Evolutionary conservation across 257 asterid species (phyloP).

Genomic region (Pogostemon cablin): DNA sequence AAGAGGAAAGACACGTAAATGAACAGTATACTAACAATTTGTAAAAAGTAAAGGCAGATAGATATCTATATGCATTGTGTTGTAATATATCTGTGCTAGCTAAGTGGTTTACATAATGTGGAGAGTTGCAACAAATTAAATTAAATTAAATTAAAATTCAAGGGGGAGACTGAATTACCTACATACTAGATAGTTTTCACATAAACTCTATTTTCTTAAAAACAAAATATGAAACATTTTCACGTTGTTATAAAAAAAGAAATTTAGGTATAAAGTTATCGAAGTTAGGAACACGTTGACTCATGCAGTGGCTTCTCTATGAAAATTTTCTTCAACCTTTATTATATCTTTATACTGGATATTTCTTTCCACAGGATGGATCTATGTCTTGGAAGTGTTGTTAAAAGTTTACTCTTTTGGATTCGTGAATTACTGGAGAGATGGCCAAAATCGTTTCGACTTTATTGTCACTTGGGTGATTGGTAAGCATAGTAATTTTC

Average conservation of each 20-base stretch:
- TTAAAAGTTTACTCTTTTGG: conserved; percentile 84
- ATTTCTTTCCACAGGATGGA: conserved; percentile 77
- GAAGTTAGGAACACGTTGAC: neutral
- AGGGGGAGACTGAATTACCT: neutral
- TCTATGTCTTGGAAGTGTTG: conserved; percentile 90
- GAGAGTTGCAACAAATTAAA: neutral
- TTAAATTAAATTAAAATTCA: neutral
- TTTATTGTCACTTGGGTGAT: conserved; percentile 93
- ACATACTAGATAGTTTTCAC: neutral
- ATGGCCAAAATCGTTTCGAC: conserved; percentile 96
- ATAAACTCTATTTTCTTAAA: neutral
- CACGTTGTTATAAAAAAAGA: neutral
- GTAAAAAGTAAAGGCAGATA: neutral
- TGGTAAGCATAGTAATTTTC: conserved; percentile 52
- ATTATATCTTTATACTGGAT: conserved; percentile 27
- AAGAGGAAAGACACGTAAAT: neutral
- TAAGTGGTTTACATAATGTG: neutral
- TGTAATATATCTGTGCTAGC: neutral
- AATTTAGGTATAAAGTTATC: neutral
- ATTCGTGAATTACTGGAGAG: conserved; percentile 94
- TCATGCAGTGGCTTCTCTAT: neutral
- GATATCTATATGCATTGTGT: neutral
- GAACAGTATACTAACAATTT: neutral
- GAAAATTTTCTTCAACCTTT: neutral
- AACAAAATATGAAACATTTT: neutral